Conservation (phyloP, 2,329 filamentous ascomycete species). For the Diplodia mutila region DNA sequence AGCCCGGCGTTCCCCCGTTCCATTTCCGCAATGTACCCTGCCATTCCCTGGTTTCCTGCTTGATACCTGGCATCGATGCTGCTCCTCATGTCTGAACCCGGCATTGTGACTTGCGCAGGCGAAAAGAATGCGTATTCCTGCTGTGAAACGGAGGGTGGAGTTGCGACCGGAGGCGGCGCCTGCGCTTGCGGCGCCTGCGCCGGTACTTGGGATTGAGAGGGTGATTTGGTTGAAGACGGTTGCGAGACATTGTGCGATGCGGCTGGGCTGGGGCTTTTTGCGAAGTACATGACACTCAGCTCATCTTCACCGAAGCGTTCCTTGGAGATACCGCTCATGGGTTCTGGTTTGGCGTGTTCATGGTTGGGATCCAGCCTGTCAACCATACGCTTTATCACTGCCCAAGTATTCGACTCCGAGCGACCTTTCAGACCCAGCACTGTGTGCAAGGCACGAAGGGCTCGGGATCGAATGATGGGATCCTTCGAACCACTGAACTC, state of each 20-base stretch:
- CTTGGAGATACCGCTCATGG: constrained; percentile 12
- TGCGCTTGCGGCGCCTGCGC: neutral
- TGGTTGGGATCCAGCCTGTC: constrained; percentile 40
- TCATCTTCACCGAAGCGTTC: constrained; percentile 17
- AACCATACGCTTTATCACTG: constrained; percentile 44
- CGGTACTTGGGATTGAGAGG: neutral
- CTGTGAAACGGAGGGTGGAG: neutral
- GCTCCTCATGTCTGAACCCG: neutral
- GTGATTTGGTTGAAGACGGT: neutral
- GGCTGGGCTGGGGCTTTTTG: constrained; percentile 16
- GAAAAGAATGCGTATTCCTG: constrained; percentile 16
- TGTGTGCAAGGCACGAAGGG: constrained; percentile 40
- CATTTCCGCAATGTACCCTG: constrained; percentile 26
- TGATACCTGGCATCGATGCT: constrained; percentile 23
- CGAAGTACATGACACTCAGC: constrained; percentile 16
- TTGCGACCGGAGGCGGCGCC: neutral
- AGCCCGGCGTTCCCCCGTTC: constrained; percentile 31
- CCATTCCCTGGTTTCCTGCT: constrained; percentile 19
- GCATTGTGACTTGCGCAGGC: neutral
- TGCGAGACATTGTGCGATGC: neutral
- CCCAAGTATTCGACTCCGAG: constrained; percentile 42
- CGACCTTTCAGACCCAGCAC: constrained; percentile 37
- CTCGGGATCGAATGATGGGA: constrained; percentile 20
- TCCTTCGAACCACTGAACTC: constrained; percentile 40
- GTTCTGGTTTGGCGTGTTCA: constrained; percentile 19